A percentile compares a stretch with the other conserved stretches of the same genome.
Conservation (phyloP, 257 asterid species). For the Solanum commersonii region DNA sequence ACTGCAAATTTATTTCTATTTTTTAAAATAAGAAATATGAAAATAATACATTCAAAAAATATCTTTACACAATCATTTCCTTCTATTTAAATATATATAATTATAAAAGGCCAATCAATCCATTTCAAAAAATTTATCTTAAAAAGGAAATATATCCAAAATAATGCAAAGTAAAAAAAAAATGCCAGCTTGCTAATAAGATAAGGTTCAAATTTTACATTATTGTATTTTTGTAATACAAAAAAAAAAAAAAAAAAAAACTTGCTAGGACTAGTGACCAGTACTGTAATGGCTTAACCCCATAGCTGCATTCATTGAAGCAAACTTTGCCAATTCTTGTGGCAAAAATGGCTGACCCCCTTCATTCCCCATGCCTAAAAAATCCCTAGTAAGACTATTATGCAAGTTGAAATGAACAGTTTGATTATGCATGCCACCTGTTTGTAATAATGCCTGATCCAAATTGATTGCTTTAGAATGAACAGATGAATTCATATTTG, state of each 20-base stretch:
- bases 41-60: neutral
- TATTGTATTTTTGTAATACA: constrained; percentile 15
- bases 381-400: constrained; percentile 63
- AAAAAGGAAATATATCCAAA: neutral
- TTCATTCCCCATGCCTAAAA: constrained; percentile 74
- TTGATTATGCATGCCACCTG: constrained; percentile 9
- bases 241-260: neutral
- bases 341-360: constrained; percentile 47
- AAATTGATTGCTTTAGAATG: neutral
- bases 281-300: constrained; percentile 56
- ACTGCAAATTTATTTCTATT: neutral
- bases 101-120: neutral
- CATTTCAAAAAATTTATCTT: neutral
- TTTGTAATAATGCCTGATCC: constrained; percentile 7
- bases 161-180: neutral
- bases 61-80: neutral
- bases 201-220: constrained; percentile 12
- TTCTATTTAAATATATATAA: neutral
- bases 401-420: constrained; percentile 15
- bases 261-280: constrained; percentile 25
- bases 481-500: neutral
- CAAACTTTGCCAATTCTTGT: constrained; percentile 67
- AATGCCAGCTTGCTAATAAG: constrained; percentile 8
- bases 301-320: constrained; percentile 70
- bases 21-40: neutral